phyloP scores from a whole-genome alignment of 2,329 filamentous ascomycete genomes.

The Talaromyces sp. region DNA sequence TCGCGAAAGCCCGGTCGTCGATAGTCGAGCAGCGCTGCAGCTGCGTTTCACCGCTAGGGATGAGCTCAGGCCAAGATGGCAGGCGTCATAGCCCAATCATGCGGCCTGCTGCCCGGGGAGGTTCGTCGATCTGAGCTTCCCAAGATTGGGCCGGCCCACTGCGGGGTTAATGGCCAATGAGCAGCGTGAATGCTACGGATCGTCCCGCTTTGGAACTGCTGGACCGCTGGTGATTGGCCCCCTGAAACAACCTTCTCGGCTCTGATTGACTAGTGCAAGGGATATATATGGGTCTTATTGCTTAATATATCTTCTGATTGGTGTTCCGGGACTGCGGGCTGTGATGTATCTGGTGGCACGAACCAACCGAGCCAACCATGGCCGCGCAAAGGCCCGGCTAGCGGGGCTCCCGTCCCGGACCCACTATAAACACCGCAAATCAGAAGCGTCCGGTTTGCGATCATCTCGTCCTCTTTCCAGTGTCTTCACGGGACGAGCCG shows the following conservation, averaged over 20 bases:
- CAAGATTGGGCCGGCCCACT: conserved; percentile 5
- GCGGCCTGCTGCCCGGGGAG: neutral
- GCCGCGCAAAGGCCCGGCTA: neutral
- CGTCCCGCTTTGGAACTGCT: neutral
- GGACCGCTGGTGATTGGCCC: neutral
- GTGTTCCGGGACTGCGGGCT: neutral
- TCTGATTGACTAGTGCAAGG: neutral
- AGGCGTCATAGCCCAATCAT: neutral
- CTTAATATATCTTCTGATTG: neutral
- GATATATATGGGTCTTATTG: neutral
- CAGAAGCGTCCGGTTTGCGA: neutral
- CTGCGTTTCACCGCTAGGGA: conserved; percentile 10
- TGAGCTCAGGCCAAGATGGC: neutral
- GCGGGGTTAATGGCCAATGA: neutral
- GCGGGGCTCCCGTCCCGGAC: neutral
- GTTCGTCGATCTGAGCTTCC: conserved; percentile 12
- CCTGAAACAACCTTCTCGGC: neutral
- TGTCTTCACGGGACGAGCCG: neutral
- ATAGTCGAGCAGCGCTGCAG: conserved; percentile 3
- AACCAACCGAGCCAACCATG: neutral
- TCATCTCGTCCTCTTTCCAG: neutral
- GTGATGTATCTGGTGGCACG: neutral
- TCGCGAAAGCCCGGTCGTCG: neutral
- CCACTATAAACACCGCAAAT: neutral
- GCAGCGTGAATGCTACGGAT: neutral